Conservation (phyloP, 2,329 filamentous ascomycete genomes). For the Sordariomycetes sp. region DNA sequence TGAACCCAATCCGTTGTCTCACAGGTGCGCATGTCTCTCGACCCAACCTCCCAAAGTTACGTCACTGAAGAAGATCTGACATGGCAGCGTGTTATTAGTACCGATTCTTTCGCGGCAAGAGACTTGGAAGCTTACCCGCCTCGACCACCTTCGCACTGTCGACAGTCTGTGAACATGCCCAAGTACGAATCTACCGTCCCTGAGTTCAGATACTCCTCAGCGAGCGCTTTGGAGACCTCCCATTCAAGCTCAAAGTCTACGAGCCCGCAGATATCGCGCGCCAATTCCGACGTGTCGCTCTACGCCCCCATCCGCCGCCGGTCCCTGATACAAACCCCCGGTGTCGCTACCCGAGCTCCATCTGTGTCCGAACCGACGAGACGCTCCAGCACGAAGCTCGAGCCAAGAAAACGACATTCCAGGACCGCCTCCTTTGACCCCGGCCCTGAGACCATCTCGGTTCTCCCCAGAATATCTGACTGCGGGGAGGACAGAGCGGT, state of each 20-base stretch:
- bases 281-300: constrained; percentile 32
- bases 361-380: neutral
- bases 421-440: constrained; percentile 25
- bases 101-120: neutral
- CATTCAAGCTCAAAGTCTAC: constrained; percentile 14
- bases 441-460: constrained; percentile 17
- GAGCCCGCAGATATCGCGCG: constrained; percentile 18
- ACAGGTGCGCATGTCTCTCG: neutral
- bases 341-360: constrained; percentile 29
- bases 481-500: constrained; percentile 13
- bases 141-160: neutral
- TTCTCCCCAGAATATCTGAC: constrained; percentile 13
- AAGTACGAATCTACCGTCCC: constrained; percentile 7
- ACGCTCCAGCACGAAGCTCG: constrained; percentile 15
- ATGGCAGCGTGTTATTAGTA: neutral
- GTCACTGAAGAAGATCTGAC: neutral
- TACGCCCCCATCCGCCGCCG: constrained; percentile 33
- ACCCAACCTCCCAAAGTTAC: neutral
- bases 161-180: neutral
- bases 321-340: constrained; percentile 33
- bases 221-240: constrained; percentile 23
- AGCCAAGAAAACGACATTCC: constrained; percentile 23
- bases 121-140: neutral
- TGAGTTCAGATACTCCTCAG: constrained; percentile 20
- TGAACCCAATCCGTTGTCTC: neutral